Base-by-base conservation (phyloP, 2,329 filamentous ascomycete genomes). In the Triangularia setosa region DNA sequence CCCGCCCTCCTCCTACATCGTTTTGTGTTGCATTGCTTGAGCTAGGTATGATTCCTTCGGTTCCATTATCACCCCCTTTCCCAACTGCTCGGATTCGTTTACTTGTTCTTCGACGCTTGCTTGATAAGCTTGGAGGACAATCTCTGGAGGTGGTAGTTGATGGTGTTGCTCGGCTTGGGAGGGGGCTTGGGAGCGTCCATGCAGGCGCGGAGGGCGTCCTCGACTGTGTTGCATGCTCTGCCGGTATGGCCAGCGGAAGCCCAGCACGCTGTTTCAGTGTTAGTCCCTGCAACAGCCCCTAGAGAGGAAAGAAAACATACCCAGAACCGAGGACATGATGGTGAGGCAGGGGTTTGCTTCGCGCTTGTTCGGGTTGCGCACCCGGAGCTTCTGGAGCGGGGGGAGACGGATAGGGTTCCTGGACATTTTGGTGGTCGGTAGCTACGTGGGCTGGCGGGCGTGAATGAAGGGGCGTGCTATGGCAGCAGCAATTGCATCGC, bases 101-200 rank as follows among this genome's bases (percentile, higher is more conserved):
- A 66, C 61, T 70, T 68, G 53, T 72, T 69, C 64, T 67, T 71
- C 28, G 40, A 85, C 77, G 83, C 84, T 78, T 71, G 67, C 7
- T 72, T 79, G n/a, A 77, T 93, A 86, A 84, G 87, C 80, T 69
- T 87, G 84, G 73, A 89, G 84, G 79, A 89, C 85, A 81, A 96
- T 81, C 95, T 87, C 69, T 86, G 85, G 53, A 98, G 81, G 76
- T 97, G 93, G 82, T 93, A 93, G 80, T 98, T 98, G 85, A 98
- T 93, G 76, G 88, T 94, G 80, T 89, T 92, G 75, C 86, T 85
- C 30, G 75, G 73, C 60, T 76, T 74, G 12, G 78, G 71, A 53
- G 78, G 72, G 65, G 76, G 81, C 82, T 73, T 87, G 67, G 89
- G 88, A 63, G 85, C 85, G 80, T 98, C 94, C 92, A 97, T 97